Percentiles rank a stretch among this genome's conserved stretches.
Evolutionary conservation across 768 basidiomycete genomes (phyloP).

Genomic region (Rhodotorula toruloides): DNA sequence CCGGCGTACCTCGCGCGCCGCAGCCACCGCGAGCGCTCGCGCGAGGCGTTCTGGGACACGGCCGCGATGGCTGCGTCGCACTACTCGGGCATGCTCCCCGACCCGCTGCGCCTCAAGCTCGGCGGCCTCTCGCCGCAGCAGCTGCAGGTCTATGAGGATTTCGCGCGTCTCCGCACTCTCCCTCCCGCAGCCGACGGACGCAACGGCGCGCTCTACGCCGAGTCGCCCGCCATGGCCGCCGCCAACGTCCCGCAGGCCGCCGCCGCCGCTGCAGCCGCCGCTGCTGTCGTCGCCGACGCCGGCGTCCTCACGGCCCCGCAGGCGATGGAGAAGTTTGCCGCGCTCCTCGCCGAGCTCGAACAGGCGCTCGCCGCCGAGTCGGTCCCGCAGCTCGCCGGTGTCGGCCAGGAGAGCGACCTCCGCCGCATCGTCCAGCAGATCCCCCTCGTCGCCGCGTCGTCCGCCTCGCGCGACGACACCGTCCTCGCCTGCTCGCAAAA

Average conservation of each 20-base stretch:
- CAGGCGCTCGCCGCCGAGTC: conserved; percentile 71
- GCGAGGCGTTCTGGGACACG: conserved; percentile 86
- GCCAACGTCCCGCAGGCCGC: conserved; percentile 9
- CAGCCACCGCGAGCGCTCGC: conserved; percentile 68
- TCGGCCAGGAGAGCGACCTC: conserved; percentile 80
- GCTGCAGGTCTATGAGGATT: conserved; percentile 88
- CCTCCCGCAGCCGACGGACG: conserved; percentile 23
- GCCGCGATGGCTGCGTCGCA: conserved; percentile 61
- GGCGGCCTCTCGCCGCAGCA: conserved; percentile 77
- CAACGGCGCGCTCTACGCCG: conserved; percentile 31
- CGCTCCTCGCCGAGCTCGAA: conserved; percentile 64
- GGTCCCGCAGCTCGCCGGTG: conserved; percentile 60
- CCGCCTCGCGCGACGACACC: conserved; percentile 73
- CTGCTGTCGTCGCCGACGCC: conserved; percentile 25
- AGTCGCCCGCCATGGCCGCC: conserved; percentile 32
- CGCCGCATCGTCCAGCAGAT: conserved; percentile 79
- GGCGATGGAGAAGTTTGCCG: conserved; percentile 77
- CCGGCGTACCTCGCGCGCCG: conserved; percentile 75
- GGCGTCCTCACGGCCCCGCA: conserved; percentile 61
- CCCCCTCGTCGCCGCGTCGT: conserved; percentile 70
- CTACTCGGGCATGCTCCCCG: conserved; percentile 70
- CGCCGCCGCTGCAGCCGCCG: background rate
- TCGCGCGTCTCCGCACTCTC: conserved; percentile 53
- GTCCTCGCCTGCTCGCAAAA: conserved; percentile 92
- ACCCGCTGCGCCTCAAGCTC: conserved; percentile 76